phyloP scores from a whole-genome alignment of 257 asterid species.

The Henckelia pumila region DNA sequence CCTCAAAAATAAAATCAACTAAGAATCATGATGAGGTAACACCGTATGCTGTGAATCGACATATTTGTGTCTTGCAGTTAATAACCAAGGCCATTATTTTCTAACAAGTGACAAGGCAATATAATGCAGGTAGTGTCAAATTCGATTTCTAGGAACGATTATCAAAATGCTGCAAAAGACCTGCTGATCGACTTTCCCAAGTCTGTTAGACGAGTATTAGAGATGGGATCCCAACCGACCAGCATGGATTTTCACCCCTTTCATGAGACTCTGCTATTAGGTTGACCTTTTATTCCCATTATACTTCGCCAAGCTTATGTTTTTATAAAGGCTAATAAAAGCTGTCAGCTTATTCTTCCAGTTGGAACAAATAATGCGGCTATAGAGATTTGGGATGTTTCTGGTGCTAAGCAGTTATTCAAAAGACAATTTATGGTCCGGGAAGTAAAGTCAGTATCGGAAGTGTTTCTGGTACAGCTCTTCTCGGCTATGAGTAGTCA shows the following conservation, averaged over 20 bases:
- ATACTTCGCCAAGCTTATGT: too few species aligned
- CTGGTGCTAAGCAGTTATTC: constrained; percentile 42
- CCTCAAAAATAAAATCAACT: constrained; percentile 22
- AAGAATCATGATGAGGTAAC: constrained; percentile 47
- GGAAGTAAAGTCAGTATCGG: constrained; percentile 34
- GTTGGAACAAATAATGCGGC: constrained; percentile 62
- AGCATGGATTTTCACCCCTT: constrained; percentile 77
- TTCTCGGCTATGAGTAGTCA: constrained; percentile 1
- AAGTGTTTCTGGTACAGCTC: constrained; percentile 38
- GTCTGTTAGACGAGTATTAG: constrained; percentile 40
- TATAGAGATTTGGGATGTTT: constrained; percentile 60
- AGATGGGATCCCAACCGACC: constrained; percentile 40
- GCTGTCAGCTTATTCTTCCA: constrained; percentile 14
- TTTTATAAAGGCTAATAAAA: too few species aligned
- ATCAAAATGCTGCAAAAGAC: constrained; percentile 28
- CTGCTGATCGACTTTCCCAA: constrained; percentile 46
- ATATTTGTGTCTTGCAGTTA: background rate
- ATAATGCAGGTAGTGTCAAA: constrained; percentile 39
- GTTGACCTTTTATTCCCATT: constrained; percentile 27
- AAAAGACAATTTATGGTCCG: constrained; percentile 35
- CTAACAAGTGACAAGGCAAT: background rate
- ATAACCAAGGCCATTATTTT: constrained; percentile 1
- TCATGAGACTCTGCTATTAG: constrained; percentile 59
- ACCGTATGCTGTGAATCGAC: background rate
- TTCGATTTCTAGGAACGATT: constrained; percentile 7